Base-by-base conservation (phyloP, 805 yeast species). In the Pichia manshurica region DNA sequence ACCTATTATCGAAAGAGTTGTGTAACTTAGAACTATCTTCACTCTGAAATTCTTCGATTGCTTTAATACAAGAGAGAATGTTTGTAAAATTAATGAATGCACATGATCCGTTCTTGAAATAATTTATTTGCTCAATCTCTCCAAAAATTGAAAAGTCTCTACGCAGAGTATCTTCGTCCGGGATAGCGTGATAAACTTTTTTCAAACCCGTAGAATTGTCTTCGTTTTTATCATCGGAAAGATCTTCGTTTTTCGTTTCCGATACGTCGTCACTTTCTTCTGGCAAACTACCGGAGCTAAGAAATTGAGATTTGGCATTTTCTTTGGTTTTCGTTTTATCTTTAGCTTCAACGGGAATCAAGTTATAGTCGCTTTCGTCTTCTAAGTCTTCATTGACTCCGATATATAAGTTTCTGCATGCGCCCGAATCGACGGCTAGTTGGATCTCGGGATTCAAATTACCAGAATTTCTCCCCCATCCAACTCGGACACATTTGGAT, bases 401-500 rank as follows among this genome's bases (percentile, higher is more conserved):
- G 50, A 85, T 78, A 62, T 85, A 85, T 15, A 85, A 78, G 60
- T 85, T 85, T 68, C 95, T 75, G 29, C 86, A 78, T 3, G 90
- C 91, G 28, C 90, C 89, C 2, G 85, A 76, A 19, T 51, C 46
- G 2, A 83, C 86, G 2, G 87, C 87, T 39, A 76, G 63, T 0
- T 80, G 67, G 38, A 85, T 71, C 2, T 74, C 71, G 38, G 77
- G 71, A 32, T 73, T 72, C 29, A 84, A 57, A 0, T 84, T 81
- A 1, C 90, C 89, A 15, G 84, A 70, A 55, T 79, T 80, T 36
- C 77, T 75, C 35, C 82, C 87, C 91, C 91, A 85, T 12, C 86
- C 86, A 33, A 85, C 78, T 50, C 74, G 78, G 10, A 84, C 61
- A 53, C 75, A 78, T 54, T 75, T 74, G 2, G 83, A 81, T 61